Conservation (phyloP, 306 rosid genomes). For the Hippophae rhamnoides region DNA sequence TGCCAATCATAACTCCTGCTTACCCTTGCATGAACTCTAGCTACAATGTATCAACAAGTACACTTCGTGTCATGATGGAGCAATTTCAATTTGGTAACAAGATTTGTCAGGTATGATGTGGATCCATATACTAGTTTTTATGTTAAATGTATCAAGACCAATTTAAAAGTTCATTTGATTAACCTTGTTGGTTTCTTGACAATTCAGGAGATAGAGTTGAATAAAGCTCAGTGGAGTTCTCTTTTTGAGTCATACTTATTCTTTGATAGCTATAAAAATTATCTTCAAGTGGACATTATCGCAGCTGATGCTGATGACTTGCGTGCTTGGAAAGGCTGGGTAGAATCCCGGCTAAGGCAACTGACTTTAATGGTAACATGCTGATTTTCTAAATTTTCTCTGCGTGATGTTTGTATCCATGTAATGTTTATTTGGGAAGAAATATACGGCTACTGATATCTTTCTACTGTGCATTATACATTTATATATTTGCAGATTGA, state of each 20-base stretch:
- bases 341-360: conserved; percentile 79
- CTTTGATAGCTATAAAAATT: conserved; percentile 79
- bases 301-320: conserved; percentile 71
- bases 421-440: not conserved
- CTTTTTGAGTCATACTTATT: conserved; percentile 67
- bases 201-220: conserved; percentile 71
- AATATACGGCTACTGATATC: not conserved
- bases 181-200: too few relatives aligned
- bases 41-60: conserved; percentile 84
- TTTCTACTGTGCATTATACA: not conserved
- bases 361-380: conserved; percentile 55
- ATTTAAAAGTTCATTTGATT: too few relatives aligned
- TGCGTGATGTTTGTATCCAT: not conserved
- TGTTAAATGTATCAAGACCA: not conserved
- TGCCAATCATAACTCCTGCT: conserved; percentile 96
- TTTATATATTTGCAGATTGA: conserved; percentile 42
- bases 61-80: conserved; percentile 90
- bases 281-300: conserved; percentile 72
- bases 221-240: conserved; percentile 65
- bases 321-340: conserved; percentile 91
- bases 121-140: not conserved
- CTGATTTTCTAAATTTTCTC: not conserved
- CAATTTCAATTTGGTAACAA: conserved; percentile 61
- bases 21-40: conserved; percentile 99
- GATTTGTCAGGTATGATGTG: conserved; percentile 53